A percentile compares a stretch with the other conserved stretches of the same genome.
phyloP scores from a whole-genome alignment of 2,329 filamentous ascomycete species.

The Neodidymelliopsis sp. region DNA sequence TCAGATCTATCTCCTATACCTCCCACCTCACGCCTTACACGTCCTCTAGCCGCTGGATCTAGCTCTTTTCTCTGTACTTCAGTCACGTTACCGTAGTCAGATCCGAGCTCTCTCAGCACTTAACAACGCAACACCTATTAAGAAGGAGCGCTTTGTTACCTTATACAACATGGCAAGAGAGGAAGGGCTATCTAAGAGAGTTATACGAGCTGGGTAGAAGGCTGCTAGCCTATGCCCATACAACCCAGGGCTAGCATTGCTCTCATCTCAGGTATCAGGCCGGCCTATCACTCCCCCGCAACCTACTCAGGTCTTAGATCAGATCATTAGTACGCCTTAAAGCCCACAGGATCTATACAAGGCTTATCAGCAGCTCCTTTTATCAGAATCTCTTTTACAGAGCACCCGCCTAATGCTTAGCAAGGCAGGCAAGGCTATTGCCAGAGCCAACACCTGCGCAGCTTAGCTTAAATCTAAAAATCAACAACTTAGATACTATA shows the following conservation, averaged over 20 bases:
- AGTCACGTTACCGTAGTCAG: slow-evolving; percentile 4
- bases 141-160: slow-evolving; percentile 16
- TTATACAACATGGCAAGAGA: slow-evolving; percentile 14
- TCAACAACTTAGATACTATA: slow-evolving; percentile 15
- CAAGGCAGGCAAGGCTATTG: slow-evolving; percentile 21
- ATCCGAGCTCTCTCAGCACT: slow-evolving; percentile 5
- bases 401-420: slow-evolving; percentile 2
- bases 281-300: not conserved
- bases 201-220: not conserved
- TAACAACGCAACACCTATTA: slow-evolving; percentile 13
- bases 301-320: not conserved
- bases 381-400: not conserved
- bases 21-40: slow-evolving; percentile 13
- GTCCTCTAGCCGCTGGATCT: slow-evolving; percentile 22
- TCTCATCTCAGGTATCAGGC: not conserved
- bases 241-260: not conserved
- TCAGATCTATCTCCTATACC: too few species aligned
- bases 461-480: slow-evolving; percentile 15
- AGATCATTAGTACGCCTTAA: not conserved
- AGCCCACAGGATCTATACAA: slow-evolving; percentile 12
- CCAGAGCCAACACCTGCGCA: slow-evolving; percentile 12
- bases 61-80: slow-evolving; percentile 10
- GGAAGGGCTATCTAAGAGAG: slow-evolving; percentile 3
- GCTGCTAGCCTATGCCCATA: not conserved
- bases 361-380: slow-evolving; percentile 2